A percentile compares a stretch with the other conserved stretches of the same genome.
phyloP scores from a whole-genome alignment of 2,329 filamentous ascomycete genomes.

The Aspergillus sp. region DNA sequence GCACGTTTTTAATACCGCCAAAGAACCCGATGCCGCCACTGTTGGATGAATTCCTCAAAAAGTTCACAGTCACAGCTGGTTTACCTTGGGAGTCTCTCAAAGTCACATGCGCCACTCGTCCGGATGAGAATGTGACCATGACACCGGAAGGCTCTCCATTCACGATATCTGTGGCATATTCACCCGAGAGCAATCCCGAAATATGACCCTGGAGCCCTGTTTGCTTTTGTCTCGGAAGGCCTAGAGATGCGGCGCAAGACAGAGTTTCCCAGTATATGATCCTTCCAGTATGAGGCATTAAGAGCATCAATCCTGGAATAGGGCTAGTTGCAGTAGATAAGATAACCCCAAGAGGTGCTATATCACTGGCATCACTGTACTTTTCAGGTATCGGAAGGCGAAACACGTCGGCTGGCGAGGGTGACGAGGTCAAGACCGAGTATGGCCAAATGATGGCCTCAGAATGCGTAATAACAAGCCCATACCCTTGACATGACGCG shows the following conservation, averaged over 20 bases:
- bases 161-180: slow-evolving; percentile 75
- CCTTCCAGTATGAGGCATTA: slow-evolving; percentile 82
- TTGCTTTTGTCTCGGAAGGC: slow-evolving; percentile 79
- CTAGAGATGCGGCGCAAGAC: slow-evolving; percentile 81
- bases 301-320: slow-evolving; percentile 82
- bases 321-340: slow-evolving; percentile 78
- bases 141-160: slow-evolving; percentile 88
- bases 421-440: slow-evolving; percentile 49
- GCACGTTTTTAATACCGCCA: slow-evolving; percentile 76
- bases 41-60: slow-evolving; percentile 66
- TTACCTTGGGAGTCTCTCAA: slow-evolving; percentile 86
- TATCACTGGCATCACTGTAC: slow-evolving; percentile 68
- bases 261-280: slow-evolving; percentile 96
- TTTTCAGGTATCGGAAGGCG: slow-evolving; percentile 78
- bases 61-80: slow-evolving; percentile 76
- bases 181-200: slow-evolving; percentile 75
- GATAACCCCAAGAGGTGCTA: slow-evolving; percentile 80
- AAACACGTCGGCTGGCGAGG: slow-evolving; percentile 65
- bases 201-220: slow-evolving; percentile 78
- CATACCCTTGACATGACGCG: slow-evolving; percentile 70
- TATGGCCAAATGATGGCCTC: slow-evolving; percentile 94
- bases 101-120: slow-evolving; percentile 82
- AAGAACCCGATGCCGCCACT: slow-evolving; percentile 67
- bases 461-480: slow-evolving; percentile 77
- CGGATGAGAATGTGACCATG: slow-evolving; percentile 80